Evolutionary conservation across 2,329 filamentous ascomycete species (phyloP).

Genomic region (Phaeosphaeriaceae sp.): DNA sequence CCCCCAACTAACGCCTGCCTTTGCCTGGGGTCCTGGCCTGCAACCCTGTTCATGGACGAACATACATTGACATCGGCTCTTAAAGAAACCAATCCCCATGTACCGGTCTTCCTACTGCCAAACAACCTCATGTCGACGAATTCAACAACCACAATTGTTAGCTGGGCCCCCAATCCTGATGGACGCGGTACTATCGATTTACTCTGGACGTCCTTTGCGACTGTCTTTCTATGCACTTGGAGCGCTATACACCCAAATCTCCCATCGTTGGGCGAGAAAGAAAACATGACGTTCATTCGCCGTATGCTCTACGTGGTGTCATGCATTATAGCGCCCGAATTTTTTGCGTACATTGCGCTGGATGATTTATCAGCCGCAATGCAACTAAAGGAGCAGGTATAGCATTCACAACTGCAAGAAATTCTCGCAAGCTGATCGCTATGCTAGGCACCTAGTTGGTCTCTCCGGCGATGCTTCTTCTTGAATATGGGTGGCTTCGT

Average conservation of each 20-base stretch:
- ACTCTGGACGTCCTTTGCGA: constrained; percentile 40
- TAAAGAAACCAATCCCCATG: no score
- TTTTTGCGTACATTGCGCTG: neutral
- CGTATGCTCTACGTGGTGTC: constrained; percentile 1
- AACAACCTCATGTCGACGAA: neutral
- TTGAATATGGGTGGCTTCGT: constrained; percentile 17
- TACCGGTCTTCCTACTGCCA: neutral
- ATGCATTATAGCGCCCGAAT: constrained; percentile 14
- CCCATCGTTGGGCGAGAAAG: constrained; percentile 15
- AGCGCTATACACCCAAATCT: constrained; percentile 40
- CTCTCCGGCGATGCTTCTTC: constrained; percentile 14
- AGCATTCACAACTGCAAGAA: neutral
- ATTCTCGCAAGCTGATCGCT: neutral
- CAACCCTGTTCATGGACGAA: neutral
- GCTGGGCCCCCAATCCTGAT: constrained; percentile 22
- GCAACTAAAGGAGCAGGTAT: neutral
- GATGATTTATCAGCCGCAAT: neutral
- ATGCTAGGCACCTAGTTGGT: constrained; percentile 7
- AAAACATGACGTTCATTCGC: neutral
- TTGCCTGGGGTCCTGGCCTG: no score
- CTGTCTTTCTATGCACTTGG: constrained; percentile 43
- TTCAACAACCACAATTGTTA: constrained; percentile 4
- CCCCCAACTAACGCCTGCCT: no score
- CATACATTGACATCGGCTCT: neutral
- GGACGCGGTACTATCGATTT: constrained; percentile 42